These are phyloP conservation scores for Diaporthe sp. DNA, from an alignment of 2,329 filamentous ascomycete species.

Conservation along the genomic window DNA sequence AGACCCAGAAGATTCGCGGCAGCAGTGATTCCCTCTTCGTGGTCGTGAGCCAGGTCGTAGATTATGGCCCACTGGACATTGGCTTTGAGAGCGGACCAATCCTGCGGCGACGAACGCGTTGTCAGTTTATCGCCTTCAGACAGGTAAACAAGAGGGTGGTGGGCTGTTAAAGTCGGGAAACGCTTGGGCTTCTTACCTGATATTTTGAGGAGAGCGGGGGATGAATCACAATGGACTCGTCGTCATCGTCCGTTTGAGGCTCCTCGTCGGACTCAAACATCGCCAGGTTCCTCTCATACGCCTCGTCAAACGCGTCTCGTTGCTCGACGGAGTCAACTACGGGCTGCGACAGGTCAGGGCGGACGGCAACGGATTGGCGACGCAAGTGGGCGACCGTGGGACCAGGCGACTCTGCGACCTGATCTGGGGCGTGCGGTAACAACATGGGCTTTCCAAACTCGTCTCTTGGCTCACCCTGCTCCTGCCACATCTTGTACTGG, in stretches of 20 bases:
- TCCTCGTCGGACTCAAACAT: not conserved
- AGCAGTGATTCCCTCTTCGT: constrained; percentile 34
- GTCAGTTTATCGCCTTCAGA: not conserved
- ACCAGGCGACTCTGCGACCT: not conserved
- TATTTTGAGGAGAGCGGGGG: not conserved
- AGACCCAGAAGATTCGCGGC: constrained; percentile 37
- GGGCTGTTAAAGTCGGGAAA: not conserved
- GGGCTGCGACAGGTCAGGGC: not conserved
- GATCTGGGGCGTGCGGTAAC: not conserved
- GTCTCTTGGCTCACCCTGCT: constrained; percentile 18
- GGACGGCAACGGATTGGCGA: not conserved
- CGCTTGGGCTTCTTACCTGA: not conserved
- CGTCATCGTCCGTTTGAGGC: not conserved
- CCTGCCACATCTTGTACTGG: constrained; percentile 7
- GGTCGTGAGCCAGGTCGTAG: constrained; percentile 37
- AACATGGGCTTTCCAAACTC: not conserved
- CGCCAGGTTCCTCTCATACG: not conserved
- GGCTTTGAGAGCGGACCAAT: constrained; percentile 42
- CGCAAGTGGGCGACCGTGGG: constrained; percentile 17
- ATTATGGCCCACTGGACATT: constrained; percentile 43
- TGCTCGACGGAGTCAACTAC: not conserved
- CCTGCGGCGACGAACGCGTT: not conserved
- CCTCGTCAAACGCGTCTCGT: not conserved
- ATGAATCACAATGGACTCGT: not conserved
- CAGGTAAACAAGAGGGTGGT: not conserved